Evolutionary conservation across 192 early-diverging fungal genomes (phyloP), one percentile per base, ranked within the genome.

Genomic region (Powellomyces hirtus): DNA sequence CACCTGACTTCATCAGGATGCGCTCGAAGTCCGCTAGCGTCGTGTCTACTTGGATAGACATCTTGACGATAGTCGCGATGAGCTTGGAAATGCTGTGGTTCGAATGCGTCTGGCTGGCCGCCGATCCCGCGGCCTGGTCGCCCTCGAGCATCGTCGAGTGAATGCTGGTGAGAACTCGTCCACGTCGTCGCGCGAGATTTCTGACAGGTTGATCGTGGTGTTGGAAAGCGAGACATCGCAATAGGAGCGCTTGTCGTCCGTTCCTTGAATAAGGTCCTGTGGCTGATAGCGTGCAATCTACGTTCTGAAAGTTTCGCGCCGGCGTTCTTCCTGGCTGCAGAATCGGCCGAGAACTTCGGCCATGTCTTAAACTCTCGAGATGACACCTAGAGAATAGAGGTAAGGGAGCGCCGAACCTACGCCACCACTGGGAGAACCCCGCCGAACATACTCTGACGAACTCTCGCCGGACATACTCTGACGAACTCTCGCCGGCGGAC

Each of bases 211-310:
- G n/a, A 78, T 75, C 33, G 64, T 72, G 18, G 70, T 76, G 37
- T 75, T 70, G 3, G 70, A 71, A 34, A 79, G 31, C 30, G 74
- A 69, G 55, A 74, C 70, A 40, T 79, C 77, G 66, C 77, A 72
- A 40, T 52, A 53, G 7, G 79, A 77, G 3, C 74, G 74, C 57
- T 27, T 52, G 53, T 77, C 82, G 29, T 79, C 82, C 62, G 78
- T 46, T 0, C 81, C 81, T 20, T 60, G 36, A 13, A 60, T 14
- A 42, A 79, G 52, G 16, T 61, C 72, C 30, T 30, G 30, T 10
- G 82, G 82, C 10, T 81, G 50, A 67, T 84, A 84, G 7, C 75
- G 49, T 0, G 42, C 62, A 51, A 84, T 79, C 50, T 81, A 79
- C 3, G 10, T 59, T 27, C 71, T 52, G 61, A 84, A 84, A 13